These are phyloP conservation scores for Begonia peltatifolia DNA, from an alignment of 306 rosid species.

Conservation along the genomic window DNA sequence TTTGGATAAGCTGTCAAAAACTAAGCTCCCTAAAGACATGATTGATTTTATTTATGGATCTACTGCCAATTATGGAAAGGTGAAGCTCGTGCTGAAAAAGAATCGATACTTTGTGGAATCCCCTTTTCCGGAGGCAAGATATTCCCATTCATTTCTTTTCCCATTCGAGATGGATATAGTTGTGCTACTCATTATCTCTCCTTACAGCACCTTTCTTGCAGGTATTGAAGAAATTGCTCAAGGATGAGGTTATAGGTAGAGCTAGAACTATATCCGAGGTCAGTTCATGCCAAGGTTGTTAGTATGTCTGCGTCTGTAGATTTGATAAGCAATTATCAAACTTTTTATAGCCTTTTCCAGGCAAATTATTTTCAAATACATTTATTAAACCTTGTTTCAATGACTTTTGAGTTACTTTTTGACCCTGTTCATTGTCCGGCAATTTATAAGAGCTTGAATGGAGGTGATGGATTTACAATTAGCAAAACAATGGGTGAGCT, in stretches of 20 bases:
- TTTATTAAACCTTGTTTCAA: too few species aligned
- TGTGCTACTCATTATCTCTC: slow-evolving; percentile 1
- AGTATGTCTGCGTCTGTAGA: too few species aligned
- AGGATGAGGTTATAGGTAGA: slow-evolving; percentile 50
- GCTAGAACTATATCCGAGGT: slow-evolving; percentile 78
- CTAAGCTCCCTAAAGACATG: slow-evolving; percentile 96
- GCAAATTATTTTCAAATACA: neutral
- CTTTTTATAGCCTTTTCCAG: neutral
- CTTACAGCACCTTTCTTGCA: slow-evolving; percentile 17
- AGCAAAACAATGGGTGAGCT: slow-evolving; percentile 81
- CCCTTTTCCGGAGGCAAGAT: slow-evolving; percentile 70
- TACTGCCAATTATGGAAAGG: slow-evolving; percentile 91
- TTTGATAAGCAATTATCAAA: too few species aligned
- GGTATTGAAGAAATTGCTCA: slow-evolving; percentile 90
- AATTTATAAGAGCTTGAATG: slow-evolving; percentile 8
- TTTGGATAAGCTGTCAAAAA: slow-evolving; percentile 75
- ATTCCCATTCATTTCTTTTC: neutral
- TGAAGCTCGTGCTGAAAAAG: slow-evolving; percentile 92
- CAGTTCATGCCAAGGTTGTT: slow-evolving; percentile 4
- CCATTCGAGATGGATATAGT: slow-evolving; percentile 5
- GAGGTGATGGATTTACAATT: slow-evolving; percentile 63
- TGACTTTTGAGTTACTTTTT: too few species aligned
- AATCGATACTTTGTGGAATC: slow-evolving; percentile 80
- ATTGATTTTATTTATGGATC: slow-evolving; percentile 68
- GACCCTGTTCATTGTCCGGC: too few species aligned